These are phyloP conservation scores for Rhodosporidiobolus sp. DNA, from an alignment of 768 basidiomycete genomes.

Conservation along the genomic window DNA sequence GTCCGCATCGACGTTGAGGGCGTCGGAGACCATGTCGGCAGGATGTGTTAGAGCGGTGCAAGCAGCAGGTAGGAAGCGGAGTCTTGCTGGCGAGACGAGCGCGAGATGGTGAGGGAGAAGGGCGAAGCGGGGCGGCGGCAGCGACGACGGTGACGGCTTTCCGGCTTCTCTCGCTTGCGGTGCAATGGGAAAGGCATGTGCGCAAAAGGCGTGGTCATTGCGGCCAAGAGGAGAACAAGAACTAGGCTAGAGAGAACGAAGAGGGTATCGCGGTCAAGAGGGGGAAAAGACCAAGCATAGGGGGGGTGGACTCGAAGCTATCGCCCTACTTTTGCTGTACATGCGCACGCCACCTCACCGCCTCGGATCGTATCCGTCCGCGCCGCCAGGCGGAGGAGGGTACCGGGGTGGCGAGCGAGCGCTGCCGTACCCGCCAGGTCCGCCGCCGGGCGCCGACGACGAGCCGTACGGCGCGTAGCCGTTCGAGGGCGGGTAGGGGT, in stretches of 20 bases:
- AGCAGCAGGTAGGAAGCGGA: too few relatives aligned
- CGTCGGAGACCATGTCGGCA: not conserved
- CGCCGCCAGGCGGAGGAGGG: constrained; percentile 5
- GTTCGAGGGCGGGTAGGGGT: constrained; percentile 6
- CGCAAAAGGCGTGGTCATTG: too few relatives aligned
- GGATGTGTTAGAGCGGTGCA: not conserved
- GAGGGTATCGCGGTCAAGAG: not conserved
- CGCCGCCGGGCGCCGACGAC: not conserved
- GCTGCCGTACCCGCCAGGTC: constrained; percentile 13
- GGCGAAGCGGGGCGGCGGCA: not conserved
- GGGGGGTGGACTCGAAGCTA: not conserved
- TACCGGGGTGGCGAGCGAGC: constrained; percentile 24
- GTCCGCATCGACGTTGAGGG: not conserved
- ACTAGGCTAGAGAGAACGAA: too few relatives aligned
- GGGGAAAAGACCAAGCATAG: not conserved
- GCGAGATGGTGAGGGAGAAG: not conserved
- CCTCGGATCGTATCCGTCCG: constrained; percentile 20
- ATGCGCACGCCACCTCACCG: not conserved
- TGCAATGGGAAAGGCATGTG: too few relatives aligned
- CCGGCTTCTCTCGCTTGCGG: too few relatives aligned
- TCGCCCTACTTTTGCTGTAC: not conserved
- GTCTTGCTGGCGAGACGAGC: not conserved
- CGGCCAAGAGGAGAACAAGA: too few relatives aligned
- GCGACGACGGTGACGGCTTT: not conserved
- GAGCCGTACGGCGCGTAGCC: constrained; percentile 30